Base-by-base conservation (phyloP, 495 filamentous ascomycete genomes). In the Staphylotrichum tortipilum region DNA sequence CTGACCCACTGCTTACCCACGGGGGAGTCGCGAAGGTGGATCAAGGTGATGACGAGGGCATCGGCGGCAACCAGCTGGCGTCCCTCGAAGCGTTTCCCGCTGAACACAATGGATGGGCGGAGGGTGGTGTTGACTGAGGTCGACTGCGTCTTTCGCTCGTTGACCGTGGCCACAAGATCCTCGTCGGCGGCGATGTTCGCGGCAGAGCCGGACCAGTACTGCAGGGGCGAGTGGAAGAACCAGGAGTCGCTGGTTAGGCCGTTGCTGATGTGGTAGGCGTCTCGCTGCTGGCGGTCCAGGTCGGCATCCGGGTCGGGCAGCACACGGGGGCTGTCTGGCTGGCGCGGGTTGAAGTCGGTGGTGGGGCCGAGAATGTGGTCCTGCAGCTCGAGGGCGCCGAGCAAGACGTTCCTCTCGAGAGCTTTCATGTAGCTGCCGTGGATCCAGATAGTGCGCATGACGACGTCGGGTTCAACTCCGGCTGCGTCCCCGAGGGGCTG, bases 221-320 rank as follows among this genome's bases (percentile, higher is more conserved):
- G 77, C 19, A 88, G 64, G 19, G 84, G 83, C 10, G 84, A 86
- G 57, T 88, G 83, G 54, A 82, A 83, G 52, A 82, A 81, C 75
- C 76, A 78, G 3, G 76, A 74, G 28, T 75, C 63, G 50, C 75
- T 67, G 14, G 68, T 77, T 40, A 76, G 51, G 23, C 73, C 74
- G 52, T 78, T 78, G 47, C 63, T 62, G 40, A 73, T 68, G 58
- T 78, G 76, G 30, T 73, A 69, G 6, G 67, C 48, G 36, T 78
- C 73, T 10, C 77, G 68, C 46, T 76, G 62, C 12, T 63, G 56
- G 4, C 55, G 50, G 24, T 64, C 68, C 35, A 77, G 50, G 42
- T 65, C 59, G 26, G 47, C 52, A 18, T 52, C 24, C 2, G 56
- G 37, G 19, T 65, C 45, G 14, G 35, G 35, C 19, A 50, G 43